A percentile compares a stretch with the other conserved stretches of the same genome.
Evolutionary conservation across 176 grass and related monocot species (phyloP).

Genomic region (Rhipidocladum racemiflorum): DNA sequence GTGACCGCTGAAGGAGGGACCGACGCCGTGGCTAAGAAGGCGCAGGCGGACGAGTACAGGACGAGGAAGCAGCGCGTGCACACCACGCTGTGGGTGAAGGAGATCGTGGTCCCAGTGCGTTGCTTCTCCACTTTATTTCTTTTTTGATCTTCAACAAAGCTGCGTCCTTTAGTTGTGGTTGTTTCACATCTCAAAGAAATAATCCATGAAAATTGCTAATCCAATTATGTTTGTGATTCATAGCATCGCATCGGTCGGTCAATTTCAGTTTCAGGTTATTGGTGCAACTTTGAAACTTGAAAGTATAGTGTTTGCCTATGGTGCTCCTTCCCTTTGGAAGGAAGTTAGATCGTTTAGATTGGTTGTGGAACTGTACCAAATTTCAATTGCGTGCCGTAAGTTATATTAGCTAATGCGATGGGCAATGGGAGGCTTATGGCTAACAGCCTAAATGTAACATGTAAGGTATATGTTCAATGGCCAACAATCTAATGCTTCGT

Average conservation of each 20-base stretch:
- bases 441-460: not conserved
- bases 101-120: conserved; percentile 83
- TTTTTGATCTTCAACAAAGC: not conserved
- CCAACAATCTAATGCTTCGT: too few relatives aligned
- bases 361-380: not conserved
- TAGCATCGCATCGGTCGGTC: not conserved
- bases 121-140: not conserved
- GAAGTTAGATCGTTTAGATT: not conserved
- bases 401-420: not conserved
- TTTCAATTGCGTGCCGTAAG: not conserved
- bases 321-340: not conserved
- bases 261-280: too few relatives aligned
- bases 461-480: not conserved
- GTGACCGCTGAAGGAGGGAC: conserved; percentile 14
- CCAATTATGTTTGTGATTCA: not conserved
- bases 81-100: conserved; percentile 86
- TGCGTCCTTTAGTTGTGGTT: not conserved
- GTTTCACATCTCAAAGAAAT: not conserved
- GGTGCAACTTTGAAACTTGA: not conserved
- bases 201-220: too few relatives aligned
- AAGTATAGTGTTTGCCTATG: not conserved
- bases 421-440: not conserved
- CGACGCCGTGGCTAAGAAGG: conserved; percentile 45
- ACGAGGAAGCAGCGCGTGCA: conserved; percentile 91
- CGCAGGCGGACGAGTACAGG: conserved; percentile 66